phyloP scores from a whole-genome alignment of 768 basidiomycete genomes.

The Pholiota molesta region DNA sequence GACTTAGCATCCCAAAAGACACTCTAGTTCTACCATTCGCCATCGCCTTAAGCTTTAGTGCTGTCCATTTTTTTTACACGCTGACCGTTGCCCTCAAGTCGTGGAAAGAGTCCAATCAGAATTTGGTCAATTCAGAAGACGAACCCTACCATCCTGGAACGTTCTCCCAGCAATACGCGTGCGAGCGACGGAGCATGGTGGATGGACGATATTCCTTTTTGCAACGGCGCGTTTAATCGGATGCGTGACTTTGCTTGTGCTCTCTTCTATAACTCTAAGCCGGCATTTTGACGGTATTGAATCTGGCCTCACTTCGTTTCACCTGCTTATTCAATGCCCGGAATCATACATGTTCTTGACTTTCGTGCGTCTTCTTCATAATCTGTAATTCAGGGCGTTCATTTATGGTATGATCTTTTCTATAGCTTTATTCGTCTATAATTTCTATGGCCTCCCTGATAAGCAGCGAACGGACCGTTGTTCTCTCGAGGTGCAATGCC shows the following conservation, averaged over 20 bases:
- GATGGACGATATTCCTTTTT: constrained; percentile 7
- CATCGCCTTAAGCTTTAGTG: background rate
- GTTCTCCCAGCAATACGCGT: background rate
- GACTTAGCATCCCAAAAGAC: background rate
- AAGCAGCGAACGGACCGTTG: background rate
- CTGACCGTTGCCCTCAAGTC: background rate
- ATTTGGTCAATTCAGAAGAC: background rate
- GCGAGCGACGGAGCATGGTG: constrained; percentile 8
- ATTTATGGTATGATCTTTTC: background rate
- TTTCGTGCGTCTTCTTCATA: constrained; percentile 11
- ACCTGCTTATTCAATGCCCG: constrained; percentile 2
- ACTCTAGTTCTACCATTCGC: constrained; percentile 3
- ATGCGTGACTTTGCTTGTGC: constrained; percentile 7
- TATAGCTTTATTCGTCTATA: constrained; percentile 9
- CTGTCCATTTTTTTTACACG: background rate
- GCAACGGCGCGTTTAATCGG: constrained; percentile 14
- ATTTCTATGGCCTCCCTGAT: background rate
- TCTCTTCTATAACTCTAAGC: background rate
- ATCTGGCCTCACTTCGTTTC: background rate
- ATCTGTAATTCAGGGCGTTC: background rate
- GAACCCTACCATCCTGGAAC: background rate
- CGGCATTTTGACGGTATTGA: background rate
- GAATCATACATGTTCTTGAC: constrained; percentile 11
- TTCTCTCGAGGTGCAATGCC: background rate
- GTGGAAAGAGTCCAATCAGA: background rate